Conservation (phyloP, 148 eudicot genomes). For the Chenopodium formosanum region DNA sequence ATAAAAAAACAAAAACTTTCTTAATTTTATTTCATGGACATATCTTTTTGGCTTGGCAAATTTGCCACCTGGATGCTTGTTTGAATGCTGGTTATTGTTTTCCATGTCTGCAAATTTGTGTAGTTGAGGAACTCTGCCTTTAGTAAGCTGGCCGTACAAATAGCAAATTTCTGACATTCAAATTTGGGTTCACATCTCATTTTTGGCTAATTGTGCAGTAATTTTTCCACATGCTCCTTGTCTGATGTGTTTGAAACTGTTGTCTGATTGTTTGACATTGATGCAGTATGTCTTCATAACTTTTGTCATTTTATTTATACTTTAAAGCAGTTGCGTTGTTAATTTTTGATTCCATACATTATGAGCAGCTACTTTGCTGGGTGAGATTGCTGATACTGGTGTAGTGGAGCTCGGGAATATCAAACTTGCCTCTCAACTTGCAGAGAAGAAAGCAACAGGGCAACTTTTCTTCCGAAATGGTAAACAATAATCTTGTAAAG, state of each 20-base stretch:
- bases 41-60: neutral
- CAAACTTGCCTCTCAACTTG: constrained; percentile 57
- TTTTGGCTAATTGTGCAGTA: neutral
- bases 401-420: constrained; percentile 73
- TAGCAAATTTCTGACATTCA: neutral
- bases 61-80: neutral
- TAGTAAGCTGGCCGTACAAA: neutral
- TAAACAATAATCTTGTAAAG: constrained; percentile 8
- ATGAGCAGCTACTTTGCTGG: constrained; percentile 55
- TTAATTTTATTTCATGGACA: neutral
- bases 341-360: constrained; percentile 9
- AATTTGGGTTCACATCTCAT: neutral
- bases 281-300: neutral
- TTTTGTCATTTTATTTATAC: neutral
- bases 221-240: neutral
- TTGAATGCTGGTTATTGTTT: neutral
- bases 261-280: neutral
- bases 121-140: neutral
- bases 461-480: constrained; percentile 73
- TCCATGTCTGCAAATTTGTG: neutral
- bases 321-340: neutral
- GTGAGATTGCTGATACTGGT: constrained; percentile 71
- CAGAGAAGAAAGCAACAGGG: constrained; percentile 80
- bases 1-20: neutral
- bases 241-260: neutral